phyloP scores from a whole-genome alignment of 805 yeast genomes.

The Monosporozyma yasuniensis region DNA sequence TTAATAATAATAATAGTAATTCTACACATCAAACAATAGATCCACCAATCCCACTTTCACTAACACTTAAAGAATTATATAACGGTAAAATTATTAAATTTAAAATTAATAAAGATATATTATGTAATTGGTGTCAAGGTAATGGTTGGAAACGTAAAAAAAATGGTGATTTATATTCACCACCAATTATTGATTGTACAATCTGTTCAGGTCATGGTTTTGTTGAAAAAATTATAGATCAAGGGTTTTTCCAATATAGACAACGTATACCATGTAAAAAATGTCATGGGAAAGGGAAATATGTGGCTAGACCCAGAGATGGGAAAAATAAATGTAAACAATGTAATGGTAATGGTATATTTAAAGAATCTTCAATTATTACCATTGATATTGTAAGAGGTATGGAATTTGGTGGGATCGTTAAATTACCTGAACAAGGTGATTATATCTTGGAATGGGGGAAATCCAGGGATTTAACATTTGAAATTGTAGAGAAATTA shows the following conservation, averaged over 20 bases:
- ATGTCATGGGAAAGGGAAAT: constrained; percentile 66
- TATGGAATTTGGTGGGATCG: constrained; percentile 48
- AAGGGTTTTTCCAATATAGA: constrained; percentile 27
- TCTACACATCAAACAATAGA: too few relatives aligned
- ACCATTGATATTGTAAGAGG: constrained; percentile 77
- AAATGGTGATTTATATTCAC: constrained; percentile 25
- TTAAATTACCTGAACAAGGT: constrained; percentile 58
- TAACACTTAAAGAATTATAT: constrained; percentile 65
- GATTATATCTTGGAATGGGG: constrained; percentile 64
- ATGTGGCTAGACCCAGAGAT: constrained; percentile 20
- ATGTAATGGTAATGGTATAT: constrained; percentile 58
- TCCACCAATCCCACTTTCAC: constrained; percentile 40
- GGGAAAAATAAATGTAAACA: constrained; percentile 64
- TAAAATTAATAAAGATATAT: constrained; percentile 57
- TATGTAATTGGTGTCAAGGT: constrained; percentile 71
- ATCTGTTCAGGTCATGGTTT: constrained; percentile 68
- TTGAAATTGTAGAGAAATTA: constrained; percentile 43
- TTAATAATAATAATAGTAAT: too few relatives aligned
- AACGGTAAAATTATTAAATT: constrained; percentile 74
- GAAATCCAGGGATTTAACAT: constrained; percentile 66
- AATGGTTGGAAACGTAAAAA: constrained; percentile 48
- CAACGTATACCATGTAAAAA: constrained; percentile 48
- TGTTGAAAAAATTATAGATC: constrained; percentile 30
- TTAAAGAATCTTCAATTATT: constrained; percentile 58
- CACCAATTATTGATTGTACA: constrained; percentile 47